Percentiles rank a stretch among this genome's conserved stretches.
Evolutionary conservation across 805 yeast genomes (phyloP).

Genomic region (Peterozyma xylosa): DNA sequence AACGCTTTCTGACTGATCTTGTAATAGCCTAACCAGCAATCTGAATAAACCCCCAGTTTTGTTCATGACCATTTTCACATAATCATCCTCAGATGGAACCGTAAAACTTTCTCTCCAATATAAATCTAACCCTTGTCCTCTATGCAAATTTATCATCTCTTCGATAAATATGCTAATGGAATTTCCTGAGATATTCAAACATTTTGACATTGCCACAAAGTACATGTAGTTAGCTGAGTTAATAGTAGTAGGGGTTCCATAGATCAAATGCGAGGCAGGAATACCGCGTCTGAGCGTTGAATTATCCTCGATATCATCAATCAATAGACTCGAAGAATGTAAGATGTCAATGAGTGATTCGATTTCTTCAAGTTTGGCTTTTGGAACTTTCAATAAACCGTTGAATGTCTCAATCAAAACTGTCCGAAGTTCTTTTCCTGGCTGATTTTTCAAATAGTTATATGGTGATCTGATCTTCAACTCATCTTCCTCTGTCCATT

Average conservation of each 20-base stretch:
- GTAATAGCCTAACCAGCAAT: conserved; percentile 62
- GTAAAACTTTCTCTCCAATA: conserved; percentile 71
- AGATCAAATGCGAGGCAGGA: conserved; percentile 72
- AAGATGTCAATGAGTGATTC: conserved; percentile 46
- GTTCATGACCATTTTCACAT: conserved; percentile 74
- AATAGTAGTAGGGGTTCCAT: conserved; percentile 73
- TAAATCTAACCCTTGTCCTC: conserved; percentile 86
- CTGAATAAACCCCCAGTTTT: conserved; percentile 89
- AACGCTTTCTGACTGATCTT: conserved; percentile 16
- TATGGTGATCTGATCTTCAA: conserved; percentile 34
- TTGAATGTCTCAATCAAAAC: conserved; percentile 47
- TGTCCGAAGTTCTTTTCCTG: conserved; percentile 52
- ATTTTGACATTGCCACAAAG: conserved; percentile 56
- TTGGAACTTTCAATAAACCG: conserved; percentile 36
- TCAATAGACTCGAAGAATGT: conserved; percentile 59
- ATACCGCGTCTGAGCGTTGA: conserved; percentile 67
- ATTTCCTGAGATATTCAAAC: conserved; percentile 24
- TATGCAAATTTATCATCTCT: conserved; percentile 74
- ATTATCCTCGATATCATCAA: conserved; percentile 86
- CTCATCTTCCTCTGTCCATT: conserved; percentile 23
- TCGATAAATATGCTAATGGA: conserved; percentile 40
- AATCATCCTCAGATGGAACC: conserved; percentile 58
- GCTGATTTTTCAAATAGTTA: conserved; percentile 36
- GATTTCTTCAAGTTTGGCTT: conserved; percentile 27
- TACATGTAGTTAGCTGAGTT: conserved; percentile 81